Base-by-base conservation (phyloP, 257 asterid species). In the Ligustrum vulgare region DNA sequence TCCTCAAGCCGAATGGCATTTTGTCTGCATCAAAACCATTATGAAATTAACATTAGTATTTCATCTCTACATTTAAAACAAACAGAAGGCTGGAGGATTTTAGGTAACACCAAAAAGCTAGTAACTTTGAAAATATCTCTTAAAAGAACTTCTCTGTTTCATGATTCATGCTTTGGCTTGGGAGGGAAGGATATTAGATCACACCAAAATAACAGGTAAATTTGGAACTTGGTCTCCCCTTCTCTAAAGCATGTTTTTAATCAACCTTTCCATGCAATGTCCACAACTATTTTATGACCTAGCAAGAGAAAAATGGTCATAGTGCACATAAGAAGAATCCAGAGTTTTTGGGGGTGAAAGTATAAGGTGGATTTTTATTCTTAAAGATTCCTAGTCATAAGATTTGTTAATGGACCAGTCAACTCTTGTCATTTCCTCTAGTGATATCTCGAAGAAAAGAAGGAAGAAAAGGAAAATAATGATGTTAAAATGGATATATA, bases 1-100 rank as follows among this genome's bases (percentile, higher is more conserved):
- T 92, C 99, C 86, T 91, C 99, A 68, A 92, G 96, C 28, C 96
- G 87, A 79, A 91, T 92, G 51, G 96, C 82, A 76, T 94, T 94
- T 80, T 70, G 89, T 88, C 99, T 94, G 90, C 77, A 82, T 69
- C 62, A 76, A 71, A 66, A 75, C 51, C 67, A 65, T 35, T 28
- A 64, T 23, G 72, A 18, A 69, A 11, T 71, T 51, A 16, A 69
- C 22, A 10, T 39, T 51, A 56, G 28, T 34, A 25, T 45, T 64
- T 10, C 16, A 34, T 67, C 4, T 3, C 47, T 64, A 15, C 20
- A 60, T 15, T 10, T 65, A 20, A 62, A 77, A 7, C 18, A 58
- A 23, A 54, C 58, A 47, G 6, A 11, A 15, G 56, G 20, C 56
- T 15, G 20, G 28, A 2, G 23, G 28, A 47, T 16, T 6, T 54